Base-by-base conservation (phyloP, 2,329 filamentous ascomycete genomes). In the Coniochaeta sp. region DNA sequence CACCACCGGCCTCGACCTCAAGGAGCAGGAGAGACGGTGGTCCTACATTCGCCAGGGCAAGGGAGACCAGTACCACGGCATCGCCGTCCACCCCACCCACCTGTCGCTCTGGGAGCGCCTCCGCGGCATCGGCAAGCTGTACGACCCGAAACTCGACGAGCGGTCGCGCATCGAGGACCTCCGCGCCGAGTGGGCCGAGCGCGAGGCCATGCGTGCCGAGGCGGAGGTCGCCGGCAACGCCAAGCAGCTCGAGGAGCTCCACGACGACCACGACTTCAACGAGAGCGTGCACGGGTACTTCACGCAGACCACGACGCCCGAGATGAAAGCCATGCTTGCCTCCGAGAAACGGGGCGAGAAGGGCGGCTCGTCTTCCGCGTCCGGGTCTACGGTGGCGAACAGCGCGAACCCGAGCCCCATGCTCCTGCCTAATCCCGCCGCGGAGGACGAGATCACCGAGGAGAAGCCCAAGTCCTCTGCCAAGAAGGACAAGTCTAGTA, bases 21-120 rank as follows among this genome's bases (percentile, higher is more conserved):
- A 96, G 78, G 92, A 97, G 71, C 91, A 96, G 73, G 92, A 97
- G 73, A 88, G 92, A 57, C 85, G 92, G 63, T 97, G 92, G 91
- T 72, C 78, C 52, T 96, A 86, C 71, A 89, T 97, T 67, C 86
- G 89, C 54, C 76, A 82, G 3, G 91, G 90, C 55, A 83, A 83
- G 54, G 85, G 85, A 59, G 56, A 82, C 27, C 89, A 96, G 48
- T 97, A 97, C 75, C 91, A 96, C 71, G 92, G 92, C 58, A 85
- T 96, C 51, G 92, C 92, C 54, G 84, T 97, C 54, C 91, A 97
- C 76, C 86, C 89, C 47, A 82, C 87, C 67, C 92, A 97, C 65
- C 74, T 97, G 56, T 92, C 87, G 6, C 67, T 91, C 49, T 97
- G 89, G 87, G 92, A 97, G 78, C 85, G 89, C 55, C 69, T 89